Evolutionary conservation across 257 asterid genomes (phyloP).

Genomic region (Echites panduratus): DNA sequence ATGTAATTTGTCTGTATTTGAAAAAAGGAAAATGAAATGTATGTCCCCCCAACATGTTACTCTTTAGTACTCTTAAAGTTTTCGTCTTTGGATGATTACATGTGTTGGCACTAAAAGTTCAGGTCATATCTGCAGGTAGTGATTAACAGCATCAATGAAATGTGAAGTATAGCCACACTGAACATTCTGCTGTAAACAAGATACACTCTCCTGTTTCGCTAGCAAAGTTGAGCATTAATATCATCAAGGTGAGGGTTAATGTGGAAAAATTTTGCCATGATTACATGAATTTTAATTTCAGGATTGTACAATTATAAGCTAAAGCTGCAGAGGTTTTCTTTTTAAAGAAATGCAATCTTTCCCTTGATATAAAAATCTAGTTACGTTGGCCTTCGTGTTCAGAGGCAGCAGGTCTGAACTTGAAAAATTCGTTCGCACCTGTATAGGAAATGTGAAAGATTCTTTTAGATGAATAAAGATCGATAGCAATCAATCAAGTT

Average conservation of each 20-base stretch:
- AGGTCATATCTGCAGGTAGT: conserved; percentile 27
- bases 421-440: conserved; percentile 1
- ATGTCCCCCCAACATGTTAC: not conserved
- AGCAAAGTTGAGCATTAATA: not conserved
- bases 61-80: not conserved
- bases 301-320: conserved; percentile 16
- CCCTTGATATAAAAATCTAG: conserved; percentile 13
- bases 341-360: conserved; percentile 4
- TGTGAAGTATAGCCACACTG: conserved; percentile 1
- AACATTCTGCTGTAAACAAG: not conserved
- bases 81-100: not conserved
- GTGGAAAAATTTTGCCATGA: not conserved
- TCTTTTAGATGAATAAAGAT: conserved; percentile 1
- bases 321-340: conserved; percentile 20
- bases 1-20: not conserved
- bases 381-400: conserved; percentile 1
- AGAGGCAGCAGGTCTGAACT: conserved; percentile 3
- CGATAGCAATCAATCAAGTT: not conserved
- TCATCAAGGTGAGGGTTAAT: conserved; percentile 6
- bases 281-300: conserved; percentile 1
- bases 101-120: conserved; percentile 6
- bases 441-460: not conserved
- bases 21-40: not conserved
- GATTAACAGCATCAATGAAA: conserved; percentile 18
- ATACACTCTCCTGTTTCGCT: not conserved